Evolutionary conservation across 176 grass and related monocot species (phyloP).

Genomic region (Sorghum bicolor): Sorghum_bicolor_NCBIv3 NC_012874.2:66091501-66092000

Average conservation of each 20-base stretch:
- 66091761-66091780: accelerated
- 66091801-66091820: constrained; percentile 1
- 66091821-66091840: not conserved
- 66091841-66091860: not conserved
- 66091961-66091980: not conserved
- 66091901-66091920: not conserved
- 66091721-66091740: not conserved
- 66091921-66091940: not conserved
- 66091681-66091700: accelerated
- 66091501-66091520: not conserved
- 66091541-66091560: not conserved
- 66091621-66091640: not conserved
- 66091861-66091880: not conserved
- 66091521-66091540: not conserved
- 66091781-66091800: not conserved
- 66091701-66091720: not conserved
- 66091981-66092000: not conserved
- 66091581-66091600: not conserved
- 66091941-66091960: not conserved
- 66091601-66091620: not conserved
- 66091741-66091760: not conserved
- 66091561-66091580: not conserved
- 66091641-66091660: not conserved
- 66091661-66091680: not conserved
- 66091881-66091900: not conserved